phyloP scores from a whole-genome alignment of 2,329 filamentous ascomycete species.

The Neurospora sp. region DNA sequence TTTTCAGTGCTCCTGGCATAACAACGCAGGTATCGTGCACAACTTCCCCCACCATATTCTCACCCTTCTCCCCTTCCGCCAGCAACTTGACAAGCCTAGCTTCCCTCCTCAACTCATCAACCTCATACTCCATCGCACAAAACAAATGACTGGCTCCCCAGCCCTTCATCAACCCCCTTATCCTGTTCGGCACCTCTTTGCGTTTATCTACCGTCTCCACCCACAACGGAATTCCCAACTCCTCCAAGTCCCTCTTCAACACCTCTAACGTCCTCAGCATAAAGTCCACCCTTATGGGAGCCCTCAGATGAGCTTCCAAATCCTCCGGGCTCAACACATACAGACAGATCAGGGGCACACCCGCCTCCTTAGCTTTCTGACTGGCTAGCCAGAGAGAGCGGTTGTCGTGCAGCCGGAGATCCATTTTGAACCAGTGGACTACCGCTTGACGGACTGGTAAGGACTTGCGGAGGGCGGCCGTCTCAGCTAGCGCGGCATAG shows the following conservation, averaged over 20 bases:
- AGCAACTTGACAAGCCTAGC: constrained; percentile 52
- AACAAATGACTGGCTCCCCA: constrained; percentile 72
- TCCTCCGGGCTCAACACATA: constrained; percentile 80
- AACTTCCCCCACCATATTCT: constrained; percentile 58
- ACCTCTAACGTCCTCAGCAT: constrained; percentile 61
- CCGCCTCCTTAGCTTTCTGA: constrained; percentile 29
- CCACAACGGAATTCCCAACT: constrained; percentile 68
- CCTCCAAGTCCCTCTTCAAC: constrained; percentile 55
- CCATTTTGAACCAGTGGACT: constrained; percentile 86
- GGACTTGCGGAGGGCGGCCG: constrained; percentile 39
- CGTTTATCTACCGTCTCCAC: constrained; percentile 63
- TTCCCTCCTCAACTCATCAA: constrained; percentile 78
- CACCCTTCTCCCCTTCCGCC: constrained; percentile 2
- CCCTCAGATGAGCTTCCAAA: constrained; percentile 68
- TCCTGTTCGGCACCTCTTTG: constrained; percentile 47
- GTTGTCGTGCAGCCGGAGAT: constrained; percentile 68
- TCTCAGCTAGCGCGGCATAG: constrained; percentile 50
- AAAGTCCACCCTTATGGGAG: constrained; percentile 69
- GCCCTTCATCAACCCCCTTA: constrained; percentile 55
- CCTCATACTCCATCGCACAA: constrained; percentile 84
- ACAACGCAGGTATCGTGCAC: constrained; percentile 79
- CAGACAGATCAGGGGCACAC: constrained; percentile 60
- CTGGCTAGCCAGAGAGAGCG: constrained; percentile 58
- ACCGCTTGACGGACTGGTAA: constrained; percentile 52
- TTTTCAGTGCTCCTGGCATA: constrained; percentile 57